Conservation (phyloP, 164 flowering plant species). For the Piper betle region DNA sequence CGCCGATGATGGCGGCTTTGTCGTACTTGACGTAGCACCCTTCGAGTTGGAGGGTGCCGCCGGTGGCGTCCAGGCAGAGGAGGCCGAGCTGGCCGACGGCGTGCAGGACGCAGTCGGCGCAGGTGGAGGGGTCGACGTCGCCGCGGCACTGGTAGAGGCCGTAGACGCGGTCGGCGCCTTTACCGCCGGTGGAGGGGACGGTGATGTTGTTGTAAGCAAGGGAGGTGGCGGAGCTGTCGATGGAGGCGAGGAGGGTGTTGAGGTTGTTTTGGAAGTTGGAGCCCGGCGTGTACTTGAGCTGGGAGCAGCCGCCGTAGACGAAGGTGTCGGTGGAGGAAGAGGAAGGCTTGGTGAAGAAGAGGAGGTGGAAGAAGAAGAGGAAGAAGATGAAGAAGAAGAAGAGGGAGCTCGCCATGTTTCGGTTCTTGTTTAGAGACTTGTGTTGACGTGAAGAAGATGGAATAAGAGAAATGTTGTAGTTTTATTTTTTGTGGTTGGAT, state of each 20-base stretch:
- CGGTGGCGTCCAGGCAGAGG: conserved; percentile 41
- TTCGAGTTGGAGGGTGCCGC: conserved; percentile 60
- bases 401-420: neutral
- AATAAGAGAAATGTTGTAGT: neutral
- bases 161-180: conserved; percentile 15
- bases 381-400: conserved; percentile 6
- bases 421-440: neutral
- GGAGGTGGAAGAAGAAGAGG: conserved; percentile 10
- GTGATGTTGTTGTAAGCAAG: conserved; percentile 72
- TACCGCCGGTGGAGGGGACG: conserved; percentile 30
- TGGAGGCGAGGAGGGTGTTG: conserved; percentile 77
- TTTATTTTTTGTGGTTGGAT: neutral
- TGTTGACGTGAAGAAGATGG: neutral
- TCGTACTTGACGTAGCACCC: conserved; percentile 81
- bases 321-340: conserved; percentile 30
- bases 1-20: conserved; percentile 52
- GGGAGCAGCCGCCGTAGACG: conserved; percentile 80
- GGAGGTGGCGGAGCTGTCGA: conserved; percentile 79
- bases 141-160: conserved; percentile 92
- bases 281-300: conserved; percentile 30
- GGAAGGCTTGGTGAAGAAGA: conserved; percentile 2
- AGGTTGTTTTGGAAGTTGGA: conserved; percentile 54
- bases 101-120: conserved; percentile 56
- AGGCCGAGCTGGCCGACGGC: conserved; percentile 39
- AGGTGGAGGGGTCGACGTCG: conserved; percentile 72